Conservation (phyloP, 2,329 filamentous ascomycete species). For the Cladosporium colombiae region DNA sequence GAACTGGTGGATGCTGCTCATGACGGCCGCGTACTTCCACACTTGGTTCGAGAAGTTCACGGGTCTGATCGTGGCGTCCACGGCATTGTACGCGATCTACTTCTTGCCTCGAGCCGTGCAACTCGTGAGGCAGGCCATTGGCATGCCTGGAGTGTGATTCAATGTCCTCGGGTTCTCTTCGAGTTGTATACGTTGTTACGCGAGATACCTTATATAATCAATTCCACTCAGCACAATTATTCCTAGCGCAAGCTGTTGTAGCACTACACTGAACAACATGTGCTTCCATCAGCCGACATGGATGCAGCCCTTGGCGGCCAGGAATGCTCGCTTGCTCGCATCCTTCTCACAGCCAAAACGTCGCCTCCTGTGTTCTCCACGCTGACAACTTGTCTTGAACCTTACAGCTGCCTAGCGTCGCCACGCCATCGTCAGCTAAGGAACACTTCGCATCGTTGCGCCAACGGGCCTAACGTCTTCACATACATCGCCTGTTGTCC, state of each 20-base stretch:
- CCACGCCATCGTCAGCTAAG: constrained; percentile 7
- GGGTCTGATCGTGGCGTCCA: constrained; percentile 50
- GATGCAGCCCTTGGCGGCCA: constrained; percentile 3
- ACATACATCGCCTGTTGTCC: background rate
- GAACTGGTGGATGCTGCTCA: constrained; percentile 93
- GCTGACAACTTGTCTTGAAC: constrained; percentile 2
- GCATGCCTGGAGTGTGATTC: constrained; percentile 47
- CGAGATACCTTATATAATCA: background rate
- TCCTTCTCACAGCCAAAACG: constrained; percentile 4
- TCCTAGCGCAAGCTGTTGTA: background rate
- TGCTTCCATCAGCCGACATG: background rate
- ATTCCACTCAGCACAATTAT: background rate
- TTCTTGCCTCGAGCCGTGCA: constrained; percentile 50
- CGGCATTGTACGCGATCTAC: constrained; percentile 48
- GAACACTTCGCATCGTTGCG: background rate
- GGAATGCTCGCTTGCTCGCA: background rate
- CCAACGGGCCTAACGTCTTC: background rate
- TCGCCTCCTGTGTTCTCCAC: background rate
- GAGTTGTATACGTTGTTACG: background rate
- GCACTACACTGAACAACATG: background rate
- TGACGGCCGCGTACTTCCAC: constrained; percentile 98
- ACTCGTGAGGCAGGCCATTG: constrained; percentile 44
- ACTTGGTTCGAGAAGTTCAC: constrained; percentile 93
- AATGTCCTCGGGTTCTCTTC: too few relatives aligned
- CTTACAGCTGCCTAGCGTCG: constrained; percentile 4